Conservation (phyloP, 805 yeast genomes). For the Candida nitratophila region DNA sequence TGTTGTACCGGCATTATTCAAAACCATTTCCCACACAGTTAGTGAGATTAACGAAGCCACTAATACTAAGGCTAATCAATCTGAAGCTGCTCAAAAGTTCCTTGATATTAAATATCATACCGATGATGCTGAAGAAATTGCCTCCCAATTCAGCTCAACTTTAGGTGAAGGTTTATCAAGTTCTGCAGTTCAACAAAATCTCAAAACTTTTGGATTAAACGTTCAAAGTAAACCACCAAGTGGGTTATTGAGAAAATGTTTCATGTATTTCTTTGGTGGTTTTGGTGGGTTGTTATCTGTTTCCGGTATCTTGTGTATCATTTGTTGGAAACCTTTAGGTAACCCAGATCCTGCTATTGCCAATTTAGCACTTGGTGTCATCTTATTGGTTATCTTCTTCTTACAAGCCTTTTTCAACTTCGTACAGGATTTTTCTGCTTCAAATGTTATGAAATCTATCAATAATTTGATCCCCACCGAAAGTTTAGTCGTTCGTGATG, state of each 20-base stretch:
- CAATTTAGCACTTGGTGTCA: conserved; percentile 25
- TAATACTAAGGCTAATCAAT: neutral
- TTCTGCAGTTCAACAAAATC: neutral
- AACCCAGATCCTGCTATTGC: conserved; percentile 35
- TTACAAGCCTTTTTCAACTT: conserved; percentile 5
- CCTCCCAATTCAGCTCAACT: neutral
- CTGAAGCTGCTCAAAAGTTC: neutral
- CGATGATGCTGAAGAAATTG: neutral
- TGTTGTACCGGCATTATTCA: neutral
- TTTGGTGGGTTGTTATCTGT: conserved; percentile 35
- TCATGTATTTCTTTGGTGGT: conserved; percentile 40
- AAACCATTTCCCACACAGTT: neutral
- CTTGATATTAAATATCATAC: neutral
- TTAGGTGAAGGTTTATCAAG: neutral
- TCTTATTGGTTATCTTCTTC: neutral
- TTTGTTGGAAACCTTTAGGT: conserved; percentile 43
- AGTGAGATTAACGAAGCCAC: neutral
- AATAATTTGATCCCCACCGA: conserved; percentile 31
- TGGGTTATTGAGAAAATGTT: conserved; percentile 25
- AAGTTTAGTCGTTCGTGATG: conserved; percentile 26
- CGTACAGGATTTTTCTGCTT: conserved; percentile 38
- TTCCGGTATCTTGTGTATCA: conserved; percentile 35
- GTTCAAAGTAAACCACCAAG: conserved; percentile 32
- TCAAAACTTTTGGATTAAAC: conserved; percentile 25
- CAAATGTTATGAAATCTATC: conserved; percentile 42